Percentiles rank a stretch among this genome's conserved stretches.
phyloP scores from a whole-genome alignment of 495 filamentous ascomycete species.

The Hyaloscypha bicolor region DNA sequence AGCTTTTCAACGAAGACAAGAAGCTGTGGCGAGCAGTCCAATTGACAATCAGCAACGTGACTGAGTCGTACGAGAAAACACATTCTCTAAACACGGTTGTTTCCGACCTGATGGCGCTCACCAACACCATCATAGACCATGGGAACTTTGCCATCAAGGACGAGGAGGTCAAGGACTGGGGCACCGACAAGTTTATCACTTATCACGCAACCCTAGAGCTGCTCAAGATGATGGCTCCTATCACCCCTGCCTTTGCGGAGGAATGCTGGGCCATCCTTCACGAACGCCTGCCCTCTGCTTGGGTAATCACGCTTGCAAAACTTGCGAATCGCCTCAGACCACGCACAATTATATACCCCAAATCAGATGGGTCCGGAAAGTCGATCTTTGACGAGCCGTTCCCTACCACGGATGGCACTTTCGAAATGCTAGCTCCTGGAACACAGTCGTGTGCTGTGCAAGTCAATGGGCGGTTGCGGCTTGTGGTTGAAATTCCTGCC shows the following conservation, averaged over 20 bases:
- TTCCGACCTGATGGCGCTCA: conserved; percentile 78
- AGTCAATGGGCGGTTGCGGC: conserved; percentile 74
- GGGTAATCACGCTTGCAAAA: neutral
- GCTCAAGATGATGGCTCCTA: conserved; percentile 71
- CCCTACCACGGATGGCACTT: conserved; percentile 54
- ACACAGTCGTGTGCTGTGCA: conserved; percentile 62
- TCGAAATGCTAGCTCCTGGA: conserved; percentile 39
- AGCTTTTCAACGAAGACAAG: conserved; percentile 49
- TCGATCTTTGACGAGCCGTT: conserved; percentile 56
- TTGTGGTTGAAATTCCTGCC: conserved; percentile 60
- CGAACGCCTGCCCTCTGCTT: neutral
- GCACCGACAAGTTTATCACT: conserved; percentile 1
- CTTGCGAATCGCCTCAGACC: neutral
- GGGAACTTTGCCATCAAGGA: neutral
- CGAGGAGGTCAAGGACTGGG: neutral
- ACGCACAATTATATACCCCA: neutral
- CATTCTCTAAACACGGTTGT: conserved; percentile 80
- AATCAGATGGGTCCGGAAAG: neutral
- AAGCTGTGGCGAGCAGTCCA: conserved; percentile 66
- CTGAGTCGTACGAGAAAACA: conserved; percentile 65
- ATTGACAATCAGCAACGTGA: conserved; percentile 67
- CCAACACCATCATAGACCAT: conserved; percentile 59
- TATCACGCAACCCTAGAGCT: conserved; percentile 41
- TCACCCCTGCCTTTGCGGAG: conserved; percentile 76
- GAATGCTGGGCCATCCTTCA: conserved; percentile 74